Conservation (phyloP, 2,329 filamentous ascomycete species). For the Leptographium procerum region DNA sequence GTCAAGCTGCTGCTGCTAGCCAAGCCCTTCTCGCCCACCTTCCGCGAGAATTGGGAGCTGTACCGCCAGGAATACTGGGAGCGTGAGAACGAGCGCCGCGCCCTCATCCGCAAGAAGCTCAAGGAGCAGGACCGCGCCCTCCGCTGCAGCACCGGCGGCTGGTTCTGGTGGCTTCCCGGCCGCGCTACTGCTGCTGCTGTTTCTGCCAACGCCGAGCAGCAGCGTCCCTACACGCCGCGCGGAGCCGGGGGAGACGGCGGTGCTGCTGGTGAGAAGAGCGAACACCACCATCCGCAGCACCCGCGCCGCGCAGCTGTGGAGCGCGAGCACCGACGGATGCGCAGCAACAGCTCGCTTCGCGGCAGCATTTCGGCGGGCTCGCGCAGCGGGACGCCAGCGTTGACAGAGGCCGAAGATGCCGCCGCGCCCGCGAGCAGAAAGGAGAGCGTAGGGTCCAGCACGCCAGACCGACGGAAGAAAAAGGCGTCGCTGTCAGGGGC, state of each 20-base stretch:
- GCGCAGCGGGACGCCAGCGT: slow-evolving; percentile 25
- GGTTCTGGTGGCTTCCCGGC: slow-evolving; percentile 83
- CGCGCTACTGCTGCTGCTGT: slow-evolving; percentile 21
- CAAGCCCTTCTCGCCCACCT: slow-evolving; percentile 89
- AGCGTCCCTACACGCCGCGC: slow-evolving; percentile 7
- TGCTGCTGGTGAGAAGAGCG: slow-evolving; percentile 11
- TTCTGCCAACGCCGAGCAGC: slow-evolving; percentile 11
- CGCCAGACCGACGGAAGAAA: slow-evolving; percentile 40
- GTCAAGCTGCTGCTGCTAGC: slow-evolving; percentile 83
- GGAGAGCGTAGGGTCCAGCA: slow-evolving; percentile 33
- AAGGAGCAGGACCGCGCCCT: slow-evolving; percentile 56
- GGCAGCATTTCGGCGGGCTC: slow-evolving; percentile 30
- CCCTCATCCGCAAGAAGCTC: slow-evolving; percentile 58
- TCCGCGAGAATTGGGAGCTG: slow-evolving; percentile 93
- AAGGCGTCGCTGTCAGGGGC: slow-evolving; percentile 21
- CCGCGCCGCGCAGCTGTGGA: slow-evolving; percentile 31
- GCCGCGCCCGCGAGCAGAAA: slow-evolving; percentile 23
- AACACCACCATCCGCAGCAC: slow-evolving; percentile 27
- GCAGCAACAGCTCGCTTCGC: slow-evolving; percentile 41
- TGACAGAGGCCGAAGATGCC: background rate
- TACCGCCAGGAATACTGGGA: slow-evolving; percentile 96
- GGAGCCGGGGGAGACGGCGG: background rate
- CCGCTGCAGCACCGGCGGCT: slow-evolving; percentile 56
- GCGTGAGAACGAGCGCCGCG: slow-evolving; percentile 80
- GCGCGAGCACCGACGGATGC: slow-evolving; percentile 35